phyloP scores from a whole-genome alignment of 2,329 filamentous ascomycete species.

The Dothistroma septosporum region DNA sequence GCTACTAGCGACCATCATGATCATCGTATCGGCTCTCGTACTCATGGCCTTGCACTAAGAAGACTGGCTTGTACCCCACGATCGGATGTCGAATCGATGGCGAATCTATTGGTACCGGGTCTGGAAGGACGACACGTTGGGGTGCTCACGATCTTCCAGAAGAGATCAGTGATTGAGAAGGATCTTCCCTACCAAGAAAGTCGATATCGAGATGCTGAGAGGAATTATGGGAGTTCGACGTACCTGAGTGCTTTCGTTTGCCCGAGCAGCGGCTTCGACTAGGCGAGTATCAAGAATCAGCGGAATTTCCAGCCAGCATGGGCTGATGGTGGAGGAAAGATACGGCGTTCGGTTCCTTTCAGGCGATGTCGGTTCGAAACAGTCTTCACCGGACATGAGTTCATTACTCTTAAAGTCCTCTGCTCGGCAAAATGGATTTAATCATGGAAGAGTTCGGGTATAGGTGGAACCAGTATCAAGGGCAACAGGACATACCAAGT shows the following conservation, averaged over 20 bases:
- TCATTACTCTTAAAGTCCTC: neutral
- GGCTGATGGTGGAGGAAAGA: neutral
- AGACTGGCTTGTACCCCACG: too few species aligned
- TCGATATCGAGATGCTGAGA: too few species aligned
- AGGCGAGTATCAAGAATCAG: neutral
- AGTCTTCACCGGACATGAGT: conserved; percentile 6
- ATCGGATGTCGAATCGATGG: too few species aligned
- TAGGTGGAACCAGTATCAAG: neutral
- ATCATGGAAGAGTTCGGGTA: conserved; percentile 3
- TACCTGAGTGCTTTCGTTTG: too few species aligned
- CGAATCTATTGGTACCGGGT: too few species aligned
- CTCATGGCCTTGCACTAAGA: neutral
- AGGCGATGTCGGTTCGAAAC: conserved; percentile 9
- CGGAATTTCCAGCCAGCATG: neutral
- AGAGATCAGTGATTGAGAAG: too few species aligned
- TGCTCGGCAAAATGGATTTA: conserved; percentile 13
- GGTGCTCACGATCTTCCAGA: too few species aligned
- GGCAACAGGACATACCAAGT: too few species aligned
- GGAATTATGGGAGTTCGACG: too few species aligned
- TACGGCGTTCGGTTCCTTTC: neutral
- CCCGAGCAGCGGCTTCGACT: too few species aligned
- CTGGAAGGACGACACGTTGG: too few species aligned
- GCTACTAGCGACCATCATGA: neutral
- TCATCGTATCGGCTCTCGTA: neutral
- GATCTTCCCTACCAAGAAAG: too few species aligned